These are phyloP conservation scores for Quercus bicolor DNA, from an alignment of 306 rosid species.

Conservation along the genomic window DNA sequence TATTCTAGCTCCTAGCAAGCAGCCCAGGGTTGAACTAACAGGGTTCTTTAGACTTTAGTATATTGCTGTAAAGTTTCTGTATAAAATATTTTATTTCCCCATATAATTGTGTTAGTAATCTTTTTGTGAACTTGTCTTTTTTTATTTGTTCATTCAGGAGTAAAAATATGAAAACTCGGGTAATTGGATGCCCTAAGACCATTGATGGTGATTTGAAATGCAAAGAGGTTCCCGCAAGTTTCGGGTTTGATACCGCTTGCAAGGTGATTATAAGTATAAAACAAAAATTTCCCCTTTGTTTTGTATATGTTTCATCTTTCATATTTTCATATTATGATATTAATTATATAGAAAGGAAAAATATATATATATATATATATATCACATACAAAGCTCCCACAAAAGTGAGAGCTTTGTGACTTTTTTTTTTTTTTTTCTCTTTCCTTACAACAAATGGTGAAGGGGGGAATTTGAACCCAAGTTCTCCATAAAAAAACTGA, in stretches of 20 bases:
- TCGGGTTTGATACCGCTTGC: slow-evolving; percentile 99
- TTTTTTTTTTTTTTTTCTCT: no score
- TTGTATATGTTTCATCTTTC: slow-evolving; percentile 4
- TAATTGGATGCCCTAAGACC: slow-evolving; percentile 97
- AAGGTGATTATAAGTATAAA: slow-evolving; percentile 52
- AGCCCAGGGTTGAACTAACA: not conserved
- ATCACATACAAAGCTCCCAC: no score
- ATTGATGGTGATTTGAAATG: slow-evolving; percentile 94
- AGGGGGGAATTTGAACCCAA: no score
- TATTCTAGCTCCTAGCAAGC: not conserved
- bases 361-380: no score
- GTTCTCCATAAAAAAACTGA: no score
- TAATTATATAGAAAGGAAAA: no score
- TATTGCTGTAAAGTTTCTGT: not conserved
- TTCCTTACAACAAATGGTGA: no score
- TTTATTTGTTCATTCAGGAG: slow-evolving; percentile 43
- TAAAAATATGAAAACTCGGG: slow-evolving; percentile 74
- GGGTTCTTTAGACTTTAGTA: not conserved
- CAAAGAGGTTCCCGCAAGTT: slow-evolving; percentile 97
- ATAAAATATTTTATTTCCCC: not conserved
- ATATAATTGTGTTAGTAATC: not conserved
- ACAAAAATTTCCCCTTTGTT: not conserved
- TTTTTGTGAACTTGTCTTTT: not conserved
- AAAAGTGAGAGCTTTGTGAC: no score
- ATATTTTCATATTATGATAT: not conserved